Base-by-base conservation (phyloP, 1,284 basidiomycete species). In the Athelia psychrophila region DNA sequence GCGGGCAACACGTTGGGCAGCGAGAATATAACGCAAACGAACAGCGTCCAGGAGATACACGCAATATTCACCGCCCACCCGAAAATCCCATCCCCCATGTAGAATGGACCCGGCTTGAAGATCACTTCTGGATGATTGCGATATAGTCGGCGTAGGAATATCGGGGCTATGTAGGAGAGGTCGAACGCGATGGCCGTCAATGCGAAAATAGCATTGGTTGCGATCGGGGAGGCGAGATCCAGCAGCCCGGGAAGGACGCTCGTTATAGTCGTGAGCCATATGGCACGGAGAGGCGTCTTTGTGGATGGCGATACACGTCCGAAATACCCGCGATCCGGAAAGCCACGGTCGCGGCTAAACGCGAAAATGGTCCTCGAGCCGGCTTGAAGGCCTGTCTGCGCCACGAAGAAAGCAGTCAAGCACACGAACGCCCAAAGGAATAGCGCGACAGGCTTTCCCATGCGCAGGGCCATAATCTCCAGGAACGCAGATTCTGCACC, bases 31-130 rank as follows among this genome's bases (percentile, higher is more conserved):
- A 88, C 77, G 49, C 75, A 79, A 33, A 88, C 76, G 64, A 90
- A 88, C 24, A 80, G 54, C 44, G 84, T 86, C 87, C 86, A 90
- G 23, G 68, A 45, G 44, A 92, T 83, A 58, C 89, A 91, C 47
- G 78, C 77, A 18, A 76, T 55, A 63, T 93, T 93, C 57, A 80
- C 78, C 15, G 77, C 61, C 71, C 77, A 79, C 2, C 88, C 90
- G 19, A 93, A 65, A 53, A 75, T 59, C 0, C 90, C 91, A 49
- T 83, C 74, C 19, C 91, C 92, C 76, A 94, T 84, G 66, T 84
- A 89, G 72, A 93, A 95, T n/a, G 93, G 93, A 16, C 93, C 93
- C 1, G 92, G 91, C 64, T 85, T 86, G 76, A 91, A 94, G 59
- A 74, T 74, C 33, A 95, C 87, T 49, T 95, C 93, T 0, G 93